These are phyloP conservation scores for Euphrasia arctica DNA, from an alignment of 305 asterid species.

Conservation along the genomic window DNA sequence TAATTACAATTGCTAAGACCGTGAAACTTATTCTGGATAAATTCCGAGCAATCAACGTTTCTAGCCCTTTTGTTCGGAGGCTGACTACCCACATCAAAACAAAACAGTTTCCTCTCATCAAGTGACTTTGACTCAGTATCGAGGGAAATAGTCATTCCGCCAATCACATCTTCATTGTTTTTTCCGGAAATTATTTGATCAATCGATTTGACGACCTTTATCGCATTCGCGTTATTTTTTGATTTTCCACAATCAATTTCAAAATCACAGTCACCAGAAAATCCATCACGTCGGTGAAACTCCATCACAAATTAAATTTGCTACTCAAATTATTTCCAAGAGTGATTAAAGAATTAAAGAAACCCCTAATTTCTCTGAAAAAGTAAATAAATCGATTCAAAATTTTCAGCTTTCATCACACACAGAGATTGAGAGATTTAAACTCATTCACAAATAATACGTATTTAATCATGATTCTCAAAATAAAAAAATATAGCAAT, in stretches of 20 bases:
- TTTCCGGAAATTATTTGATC: conserved; percentile 40
- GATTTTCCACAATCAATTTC: too few relatives aligned
- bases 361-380: not conserved
- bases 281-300: conserved; percentile 23
- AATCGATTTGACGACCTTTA: conserved; percentile 29
- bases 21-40: too few relatives aligned
- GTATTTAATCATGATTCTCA: not conserved
- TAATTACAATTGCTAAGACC: too few relatives aligned
- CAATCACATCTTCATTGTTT: conserved; percentile 34
- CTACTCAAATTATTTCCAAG: not conserved
- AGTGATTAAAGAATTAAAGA: not conserved
- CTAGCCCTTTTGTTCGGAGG: too few relatives aligned
- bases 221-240: too few relatives aligned
- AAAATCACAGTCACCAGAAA: too few relatives aligned
- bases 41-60: too few relatives aligned
- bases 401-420: not conserved
- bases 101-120: conserved; percentile 35
- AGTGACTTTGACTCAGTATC: conserved; percentile 30
- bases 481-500: too few relatives aligned
- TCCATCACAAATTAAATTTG: not conserved
- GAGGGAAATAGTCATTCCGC: conserved; percentile 23
- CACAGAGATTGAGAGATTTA: too few relatives aligned
- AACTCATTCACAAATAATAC: not conserved
- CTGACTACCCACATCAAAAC: too few relatives aligned
- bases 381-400: not conserved